Evolutionary conservation across 2,329 filamentous ascomycete genomes (phyloP).

Genomic region (Nemania bipapillata): DNA sequence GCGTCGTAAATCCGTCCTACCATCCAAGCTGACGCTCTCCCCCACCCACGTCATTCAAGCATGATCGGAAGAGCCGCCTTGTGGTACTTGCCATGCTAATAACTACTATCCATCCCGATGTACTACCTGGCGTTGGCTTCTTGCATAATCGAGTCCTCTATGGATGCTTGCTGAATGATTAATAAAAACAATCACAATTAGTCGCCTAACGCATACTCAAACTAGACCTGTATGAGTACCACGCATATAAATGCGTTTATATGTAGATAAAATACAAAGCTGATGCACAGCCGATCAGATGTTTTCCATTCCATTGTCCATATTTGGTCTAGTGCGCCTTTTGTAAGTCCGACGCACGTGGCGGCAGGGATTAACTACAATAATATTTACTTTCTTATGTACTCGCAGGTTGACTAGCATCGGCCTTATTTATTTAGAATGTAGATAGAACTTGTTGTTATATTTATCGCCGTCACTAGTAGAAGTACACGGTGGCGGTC

Average conservation of each 20-base stretch:
- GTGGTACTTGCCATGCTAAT: neutral
- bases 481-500: no score
- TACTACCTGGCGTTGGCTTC: no score
- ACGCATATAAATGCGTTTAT: neutral
- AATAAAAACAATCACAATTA: no score
- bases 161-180: no score
- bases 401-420: neutral
- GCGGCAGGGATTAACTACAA: neutral
- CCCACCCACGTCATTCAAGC: neutral
- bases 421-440: neutral
- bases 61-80: neutral
- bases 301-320: neutral
- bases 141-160: no score
- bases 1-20: neutral
- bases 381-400: neutral
- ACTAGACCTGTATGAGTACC: no score
- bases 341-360: neutral
- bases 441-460: no score
- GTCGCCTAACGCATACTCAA: no score
- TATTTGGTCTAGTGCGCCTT: neutral
- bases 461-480: no score
- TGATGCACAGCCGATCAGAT: neutral
- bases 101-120: no score
- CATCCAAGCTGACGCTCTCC: neutral
- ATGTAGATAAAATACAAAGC: neutral